Evolutionary conservation across 2,329 filamentous ascomycete species (phyloP), one percentile per base, ranked within the genome.

Genomic region (Chaetomium strumarium): DNA sequence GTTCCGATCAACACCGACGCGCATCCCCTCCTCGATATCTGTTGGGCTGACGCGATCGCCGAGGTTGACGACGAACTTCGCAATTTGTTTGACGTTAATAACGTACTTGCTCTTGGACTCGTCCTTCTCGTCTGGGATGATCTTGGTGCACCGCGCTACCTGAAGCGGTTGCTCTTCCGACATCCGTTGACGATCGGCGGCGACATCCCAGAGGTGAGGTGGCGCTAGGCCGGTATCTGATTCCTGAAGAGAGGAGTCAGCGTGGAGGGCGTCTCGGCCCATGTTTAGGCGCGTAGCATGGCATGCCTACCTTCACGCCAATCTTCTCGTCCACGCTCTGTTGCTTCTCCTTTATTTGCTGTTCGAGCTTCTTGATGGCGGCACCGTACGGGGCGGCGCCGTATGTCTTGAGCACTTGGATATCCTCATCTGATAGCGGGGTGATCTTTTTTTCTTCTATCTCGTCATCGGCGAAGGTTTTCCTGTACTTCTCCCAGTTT

Each of bases 21-120:
- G 85, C 93, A 99, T 99, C 60, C 93, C 93, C 72, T 99, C 93
- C 68, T 99, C 93, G 65, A 99, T 99, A 83, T 99, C 93, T 62
- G 93, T 97, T 46, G 93, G 93, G 67, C 88, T 95, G 63, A 99
- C 93, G 59, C 93, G 86, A 68, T 99, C 93, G 63, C 93, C 93
- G 48, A 99, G 83, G 72, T 96, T 93, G 60, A 99, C 93, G 46
- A 99, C 93, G 66, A 99, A 99, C 75, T 99, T 99, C 66, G 93
- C 93, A 66, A 99, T 99, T 73, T 99, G 93, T 79, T 99, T 99
- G 63, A 99, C 92, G 73, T 99, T 99, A 80, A 99, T 99, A 66
- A 99, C 91, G 76, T 99, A 99, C 84, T 97, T 99, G 83, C 88
- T 95, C 82, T 99, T 99, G 58, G 95, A 88, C 56, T 89, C 79